Conservation (phyloP, 2,329 filamentous ascomycete genomes). For the Claviceps sp. region DNA sequence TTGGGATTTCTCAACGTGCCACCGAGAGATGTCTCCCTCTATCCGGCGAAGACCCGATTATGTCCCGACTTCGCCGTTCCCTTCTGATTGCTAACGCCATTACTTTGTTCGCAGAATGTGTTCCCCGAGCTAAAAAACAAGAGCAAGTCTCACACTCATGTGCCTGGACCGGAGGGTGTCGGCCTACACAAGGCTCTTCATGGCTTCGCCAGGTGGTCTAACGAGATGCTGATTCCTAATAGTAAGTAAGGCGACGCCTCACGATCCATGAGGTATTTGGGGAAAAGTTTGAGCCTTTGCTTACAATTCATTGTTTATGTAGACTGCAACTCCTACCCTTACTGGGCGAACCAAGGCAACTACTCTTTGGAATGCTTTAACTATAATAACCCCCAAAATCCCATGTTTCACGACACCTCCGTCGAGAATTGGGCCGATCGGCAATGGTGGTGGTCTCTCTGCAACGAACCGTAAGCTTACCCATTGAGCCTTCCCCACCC, state of each 20-base stretch:
- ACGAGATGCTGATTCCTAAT: conserved; percentile 9
- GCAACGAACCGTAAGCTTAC: conserved; percentile 41
- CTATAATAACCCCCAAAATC: conserved; percentile 16
- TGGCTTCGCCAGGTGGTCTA: conserved; percentile 44
- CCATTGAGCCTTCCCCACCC: background rate
- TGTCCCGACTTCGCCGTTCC: too few relatives aligned
- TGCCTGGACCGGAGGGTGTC: conserved; percentile 26
- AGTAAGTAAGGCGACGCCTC: background rate
- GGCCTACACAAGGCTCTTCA: conserved; percentile 37
- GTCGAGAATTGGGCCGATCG: conserved; percentile 27
- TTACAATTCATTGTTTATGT: conserved; percentile 32
- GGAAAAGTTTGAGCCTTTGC: conserved; percentile 25
- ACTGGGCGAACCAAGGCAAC: conserved; percentile 11
- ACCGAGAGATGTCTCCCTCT: background rate
- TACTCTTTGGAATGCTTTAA: conserved; percentile 12
- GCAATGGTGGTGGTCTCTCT: conserved; percentile 48
- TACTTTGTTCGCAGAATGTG: conserved; percentile 24
- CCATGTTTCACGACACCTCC: conserved; percentile 35
- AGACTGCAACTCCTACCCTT: background rate
- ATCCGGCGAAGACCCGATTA: conserved; percentile 16
- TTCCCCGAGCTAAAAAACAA: conserved; percentile 4
- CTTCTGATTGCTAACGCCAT: background rate
- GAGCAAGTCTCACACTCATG: background rate
- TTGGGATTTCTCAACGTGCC: background rate
- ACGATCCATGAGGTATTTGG: background rate